These are phyloP conservation scores for Neofusicoccum umdonicola DNA, from an alignment of 2,329 filamentous ascomycete species.

Conservation along the genomic window DNA sequence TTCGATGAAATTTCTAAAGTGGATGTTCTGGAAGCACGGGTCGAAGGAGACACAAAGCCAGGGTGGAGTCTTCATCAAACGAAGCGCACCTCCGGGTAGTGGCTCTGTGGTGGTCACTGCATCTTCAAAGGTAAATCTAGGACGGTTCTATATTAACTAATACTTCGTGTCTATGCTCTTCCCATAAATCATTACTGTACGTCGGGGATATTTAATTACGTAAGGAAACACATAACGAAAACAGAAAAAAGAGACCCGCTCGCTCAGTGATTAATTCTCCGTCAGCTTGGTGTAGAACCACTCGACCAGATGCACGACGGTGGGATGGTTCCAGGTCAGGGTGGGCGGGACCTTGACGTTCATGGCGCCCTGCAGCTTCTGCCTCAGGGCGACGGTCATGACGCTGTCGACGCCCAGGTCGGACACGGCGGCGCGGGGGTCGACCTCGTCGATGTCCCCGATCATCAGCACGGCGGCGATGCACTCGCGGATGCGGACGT, in stretches of 20 bases:
- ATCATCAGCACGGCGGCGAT: slow-evolving; percentile 36
- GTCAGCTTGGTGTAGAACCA: slow-evolving; percentile 34
- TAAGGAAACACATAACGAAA: not conserved
- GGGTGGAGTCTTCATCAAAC: too few relatives aligned
- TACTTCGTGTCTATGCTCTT: too few relatives aligned
- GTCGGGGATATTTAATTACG: not conserved
- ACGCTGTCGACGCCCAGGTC: slow-evolving; percentile 43
- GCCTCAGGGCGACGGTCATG: slow-evolving; percentile 38
- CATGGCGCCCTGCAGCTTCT: slow-evolving; percentile 35
- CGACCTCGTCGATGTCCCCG: slow-evolving; percentile 32
- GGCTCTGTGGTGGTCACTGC: too few relatives aligned
- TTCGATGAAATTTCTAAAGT: too few relatives aligned
- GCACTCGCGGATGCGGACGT: slow-evolving; percentile 32
- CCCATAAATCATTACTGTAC: too few relatives aligned
- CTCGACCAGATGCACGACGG: slow-evolving; percentile 37
- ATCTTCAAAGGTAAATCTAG: too few relatives aligned
- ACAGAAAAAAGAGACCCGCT: not conserved
- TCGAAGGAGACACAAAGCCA: too few relatives aligned
- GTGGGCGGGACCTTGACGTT: slow-evolving; percentile 40
- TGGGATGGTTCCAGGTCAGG: slow-evolving; percentile 43
- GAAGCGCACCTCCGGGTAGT: too few relatives aligned
- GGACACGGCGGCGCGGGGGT: slow-evolving; percentile 32
- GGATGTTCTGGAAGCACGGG: too few relatives aligned
- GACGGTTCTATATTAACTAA: too few relatives aligned
- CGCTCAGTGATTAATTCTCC: not conserved